Evolutionary conservation across 2,329 filamentous ascomycete genomes (phyloP).

Genomic region (Colletotrichum godetiae): DNA sequence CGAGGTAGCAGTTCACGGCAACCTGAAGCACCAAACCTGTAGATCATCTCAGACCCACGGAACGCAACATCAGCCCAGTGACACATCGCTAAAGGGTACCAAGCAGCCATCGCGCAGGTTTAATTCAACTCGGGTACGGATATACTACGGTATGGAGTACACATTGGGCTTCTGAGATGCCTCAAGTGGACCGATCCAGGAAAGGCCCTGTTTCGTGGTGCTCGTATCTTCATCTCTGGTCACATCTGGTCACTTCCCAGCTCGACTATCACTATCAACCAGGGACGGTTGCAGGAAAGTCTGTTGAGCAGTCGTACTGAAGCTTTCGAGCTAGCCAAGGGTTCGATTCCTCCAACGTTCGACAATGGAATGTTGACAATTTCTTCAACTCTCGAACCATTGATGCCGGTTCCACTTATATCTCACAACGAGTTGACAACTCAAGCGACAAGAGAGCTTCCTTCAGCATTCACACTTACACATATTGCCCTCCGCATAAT

Average conservation of each 20-base stretch:
- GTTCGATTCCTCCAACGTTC: not conserved
- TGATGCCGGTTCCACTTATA: not conserved
- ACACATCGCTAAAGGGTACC: not conserved
- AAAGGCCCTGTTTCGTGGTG: not conserved
- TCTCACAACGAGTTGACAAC: not conserved
- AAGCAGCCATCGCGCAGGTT: not conserved
- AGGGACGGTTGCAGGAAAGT: not conserved
- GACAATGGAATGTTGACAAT: not conserved
- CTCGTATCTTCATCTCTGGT: not conserved
- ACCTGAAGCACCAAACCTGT: not conserved
- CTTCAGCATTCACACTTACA: not conserved
- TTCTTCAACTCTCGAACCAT: not conserved
- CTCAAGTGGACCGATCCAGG: constrained; percentile 6
- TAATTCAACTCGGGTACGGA: constrained; percentile 2
- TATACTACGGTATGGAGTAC: not conserved
- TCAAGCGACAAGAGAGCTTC: not conserved
- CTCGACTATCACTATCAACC: not conserved
- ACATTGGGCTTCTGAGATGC: not conserved
- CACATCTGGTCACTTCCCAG: not conserved
- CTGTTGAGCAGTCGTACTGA: not conserved
- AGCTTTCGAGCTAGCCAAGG: not conserved
- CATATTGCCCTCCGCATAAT: not conserved
- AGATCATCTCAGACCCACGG: not conserved
- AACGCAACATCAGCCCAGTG: not conserved
- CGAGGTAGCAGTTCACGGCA: not conserved